phyloP scores from a whole-genome alignment of 352 stramenopile genomes.

The Aphanomyces invadans region DNA sequence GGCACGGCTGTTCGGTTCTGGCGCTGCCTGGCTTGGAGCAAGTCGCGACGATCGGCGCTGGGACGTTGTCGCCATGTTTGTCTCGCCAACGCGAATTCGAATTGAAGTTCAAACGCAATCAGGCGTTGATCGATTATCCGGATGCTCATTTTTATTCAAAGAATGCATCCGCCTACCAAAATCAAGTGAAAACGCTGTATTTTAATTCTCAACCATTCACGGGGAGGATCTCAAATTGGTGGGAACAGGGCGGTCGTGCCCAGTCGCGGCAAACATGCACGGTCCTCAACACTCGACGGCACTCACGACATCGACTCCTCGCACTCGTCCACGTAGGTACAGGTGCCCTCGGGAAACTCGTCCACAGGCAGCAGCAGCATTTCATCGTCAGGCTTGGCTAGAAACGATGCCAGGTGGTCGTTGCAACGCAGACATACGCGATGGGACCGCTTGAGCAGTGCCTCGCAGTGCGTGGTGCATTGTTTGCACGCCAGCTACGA shows the following conservation, averaged over 20 bases:
- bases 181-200: not conserved
- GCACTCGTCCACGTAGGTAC: not conserved
- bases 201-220: not conserved
- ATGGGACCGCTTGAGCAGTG: slow-evolving; percentile 1
- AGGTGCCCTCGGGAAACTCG: slow-evolving; percentile 2
- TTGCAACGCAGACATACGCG: slow-evolving; percentile 17
- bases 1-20: not conserved
- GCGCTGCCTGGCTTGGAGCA: not conserved
- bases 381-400: slow-evolving; percentile 15
- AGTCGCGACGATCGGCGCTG: not conserved
- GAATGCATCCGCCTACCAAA: not conserved
- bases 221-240: not conserved
- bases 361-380: not conserved
- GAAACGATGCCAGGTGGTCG: not conserved
- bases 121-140: not conserved
- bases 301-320: not conserved
- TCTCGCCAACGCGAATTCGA: too few species aligned
- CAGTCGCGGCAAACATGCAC: not conserved
- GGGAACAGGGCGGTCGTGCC: not conserved
- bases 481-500: slow-evolving; percentile 13
- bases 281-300: not conserved
- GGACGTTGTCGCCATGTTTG: not conserved
- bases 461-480: slow-evolving; percentile 17
- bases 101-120: not conserved
- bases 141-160: not conserved